Base-by-base conservation (phyloP, 2,329 filamentous ascomycete genomes). In the Fusarium sp. region DNA sequence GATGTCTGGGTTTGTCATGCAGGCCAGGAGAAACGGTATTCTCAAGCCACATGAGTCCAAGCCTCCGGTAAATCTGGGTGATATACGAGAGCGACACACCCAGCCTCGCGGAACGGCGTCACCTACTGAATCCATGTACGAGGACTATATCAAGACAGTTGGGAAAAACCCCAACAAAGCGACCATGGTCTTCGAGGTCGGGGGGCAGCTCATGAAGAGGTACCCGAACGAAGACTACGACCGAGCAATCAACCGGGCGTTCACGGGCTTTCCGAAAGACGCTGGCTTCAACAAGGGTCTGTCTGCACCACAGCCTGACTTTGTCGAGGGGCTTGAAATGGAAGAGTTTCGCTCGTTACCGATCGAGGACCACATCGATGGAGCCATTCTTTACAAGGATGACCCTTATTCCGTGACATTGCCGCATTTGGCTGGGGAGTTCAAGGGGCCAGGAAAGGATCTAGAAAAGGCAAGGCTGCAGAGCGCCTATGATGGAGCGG, bases 361-460 rank as follows among this genome's bases (percentile, higher is more conserved):
- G 2, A 42, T 77, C 54, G 29, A 69, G 20, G 38, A 75, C 10
- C 20, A 63, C 1, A 10, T 77, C 25, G 18, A 14, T 3, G 73
- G 74, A 2, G 76, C 78, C 2, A 66, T 72, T 11, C 70, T 81
- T 11, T 70, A 72, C 50, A 65, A 71, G 58, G 68, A 77, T 20
- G 18, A 70, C 6, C 42, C 60, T 2, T 0, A n/a, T n/a, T 80
- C 79, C 14, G 4, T 80, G 5, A 68, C 74, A 7, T 65, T 81
- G 10, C 75, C 80, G 5, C 80, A 81, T 31, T 4, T 81, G 1
- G 75, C 77, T 8, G 80, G 78, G 5, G 79, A 81, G 33, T 78
- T 70, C 38, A 77, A 77, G 42, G 65, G 57, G 5, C 50, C 20
- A 7, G 63, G 61, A 7, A 65, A 68, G 8, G 35, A 74, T 52